Conservation (phyloP, 495 filamentous ascomycete genomes). For the Lepraria neglecta region DNA sequence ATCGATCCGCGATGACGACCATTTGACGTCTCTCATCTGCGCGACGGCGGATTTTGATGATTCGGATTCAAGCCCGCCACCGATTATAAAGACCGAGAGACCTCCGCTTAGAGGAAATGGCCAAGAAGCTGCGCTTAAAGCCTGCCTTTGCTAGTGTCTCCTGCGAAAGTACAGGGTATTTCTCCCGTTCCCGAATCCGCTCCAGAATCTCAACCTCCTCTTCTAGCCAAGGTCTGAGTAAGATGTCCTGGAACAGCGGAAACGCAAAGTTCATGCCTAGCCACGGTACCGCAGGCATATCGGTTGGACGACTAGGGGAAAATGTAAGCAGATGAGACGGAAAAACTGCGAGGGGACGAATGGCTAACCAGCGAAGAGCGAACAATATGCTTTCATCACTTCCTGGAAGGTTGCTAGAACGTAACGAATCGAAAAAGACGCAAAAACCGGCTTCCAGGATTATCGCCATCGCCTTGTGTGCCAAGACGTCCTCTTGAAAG, state of each 20-base stretch:
- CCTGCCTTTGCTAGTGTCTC: conserved; percentile 4
- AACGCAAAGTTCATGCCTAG: background rate
- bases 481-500: background rate
- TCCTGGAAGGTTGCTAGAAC: background rate
- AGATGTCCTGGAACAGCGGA: background rate
- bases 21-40: too few relatives aligned
- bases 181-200: background rate
- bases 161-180: background rate
- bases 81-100: too few relatives aligned
- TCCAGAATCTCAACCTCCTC: conserved; percentile 3
- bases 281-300: conserved; percentile 2
- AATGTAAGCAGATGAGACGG: background rate
- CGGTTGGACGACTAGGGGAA: conserved; percentile 7
- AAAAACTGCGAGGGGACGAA: background rate
- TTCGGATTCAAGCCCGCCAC: too few relatives aligned
- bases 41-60: too few relatives aligned
- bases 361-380: background rate
- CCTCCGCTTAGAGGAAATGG: conserved; percentile 2
- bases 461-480: conserved; percentile 3
- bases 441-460: conserved; percentile 8
- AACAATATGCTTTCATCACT: conserved; percentile 1
- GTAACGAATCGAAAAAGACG: conserved; percentile 6
- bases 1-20: too few relatives aligned
- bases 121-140: background rate
- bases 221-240: conserved; percentile 2